Evolutionary conservation across 2,329 filamentous ascomycete genomes (phyloP).

Genomic region (Beauveria sp.): DNA sequence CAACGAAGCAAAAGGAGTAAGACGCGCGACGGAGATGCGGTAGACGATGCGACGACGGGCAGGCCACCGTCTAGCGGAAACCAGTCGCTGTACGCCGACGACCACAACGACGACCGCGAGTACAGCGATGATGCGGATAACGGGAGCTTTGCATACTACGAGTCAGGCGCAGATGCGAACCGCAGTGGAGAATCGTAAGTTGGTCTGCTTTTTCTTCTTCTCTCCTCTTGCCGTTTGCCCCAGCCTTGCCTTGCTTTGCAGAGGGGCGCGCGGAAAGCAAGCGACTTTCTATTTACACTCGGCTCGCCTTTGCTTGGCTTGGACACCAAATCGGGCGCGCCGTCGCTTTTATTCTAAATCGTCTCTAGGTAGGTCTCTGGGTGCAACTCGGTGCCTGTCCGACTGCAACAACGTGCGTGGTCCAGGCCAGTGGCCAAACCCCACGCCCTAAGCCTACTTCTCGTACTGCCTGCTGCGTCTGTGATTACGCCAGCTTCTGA

Average conservation of each 20-base stretch:
- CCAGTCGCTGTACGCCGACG: conserved; percentile 19
- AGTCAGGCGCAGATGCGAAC: conserved; percentile 26
- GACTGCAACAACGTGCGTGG: neutral
- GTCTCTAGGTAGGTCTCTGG: too few relatives aligned
- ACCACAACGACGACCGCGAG: conserved; percentile 21
- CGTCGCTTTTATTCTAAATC: neutral
- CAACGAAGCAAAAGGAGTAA: conserved; percentile 36
- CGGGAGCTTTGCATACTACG: conserved; percentile 26
- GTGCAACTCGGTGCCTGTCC: neutral
- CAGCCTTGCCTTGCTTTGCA: conserved; percentile 12
- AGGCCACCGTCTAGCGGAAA: conserved; percentile 4
- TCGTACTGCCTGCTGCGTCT: neutral
- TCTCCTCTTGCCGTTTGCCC: conserved; percentile 13
- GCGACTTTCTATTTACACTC: too few relatives aligned
- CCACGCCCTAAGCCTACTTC: neutral
- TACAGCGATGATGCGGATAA: conserved; percentile 26
- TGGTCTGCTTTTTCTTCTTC: conserved; percentile 8
- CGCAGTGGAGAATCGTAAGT: conserved; percentile 19
- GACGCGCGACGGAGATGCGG: conserved; percentile 25
- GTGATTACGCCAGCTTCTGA: conserved; percentile 7
- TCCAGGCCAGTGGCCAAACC: neutral
- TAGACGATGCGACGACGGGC: conserved; percentile 12
- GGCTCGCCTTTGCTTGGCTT: neutral
- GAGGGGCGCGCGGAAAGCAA: too few relatives aligned
- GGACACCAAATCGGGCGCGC: neutral